Conservation (phyloP, 352 stramenopile genomes). For the Lagenidium giganteum region DNA sequence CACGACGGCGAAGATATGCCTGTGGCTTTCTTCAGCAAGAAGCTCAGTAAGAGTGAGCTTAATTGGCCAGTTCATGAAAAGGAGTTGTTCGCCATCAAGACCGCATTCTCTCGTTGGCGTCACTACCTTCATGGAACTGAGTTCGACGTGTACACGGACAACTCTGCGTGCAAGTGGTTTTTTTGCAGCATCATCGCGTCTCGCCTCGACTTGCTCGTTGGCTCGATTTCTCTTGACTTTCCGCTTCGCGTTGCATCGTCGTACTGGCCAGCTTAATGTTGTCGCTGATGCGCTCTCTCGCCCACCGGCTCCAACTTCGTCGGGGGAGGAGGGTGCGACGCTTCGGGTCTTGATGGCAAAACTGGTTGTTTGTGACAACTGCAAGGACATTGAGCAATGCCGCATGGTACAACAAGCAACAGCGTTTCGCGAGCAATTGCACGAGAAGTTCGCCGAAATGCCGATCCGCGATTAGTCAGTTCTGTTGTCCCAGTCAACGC, state of each 20-base stretch:
- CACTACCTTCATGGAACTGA: slow-evolving; percentile 7
- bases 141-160: slow-evolving; percentile 12
- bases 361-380: too few relatives aligned
- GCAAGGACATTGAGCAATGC: too few relatives aligned
- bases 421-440: too few relatives aligned
- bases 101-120: slow-evolving; percentile 1
- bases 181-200: slow-evolving; percentile 4
- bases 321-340: too few relatives aligned
- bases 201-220: slow-evolving; percentile 7
- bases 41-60: neutral
- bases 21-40: slow-evolving; percentile 7
- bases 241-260: slow-evolving; percentile 8
- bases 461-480: too few relatives aligned
- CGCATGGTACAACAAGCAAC: too few relatives aligned
- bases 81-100: slow-evolving; percentile 11
- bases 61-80: slow-evolving; percentile 9
- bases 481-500: too few relatives aligned
- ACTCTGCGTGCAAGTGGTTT: slow-evolving; percentile 11
- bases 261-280: slow-evolving; percentile 5
- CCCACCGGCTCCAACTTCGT: slow-evolving; percentile 1
- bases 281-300: slow-evolving; percentile 12
- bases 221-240: slow-evolving; percentile 14
- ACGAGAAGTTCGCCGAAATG: too few relatives aligned
- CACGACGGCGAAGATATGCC: slow-evolving; percentile 1
- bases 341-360: too few relatives aligned